Base-by-base conservation (phyloP, 1,284 basidiomycete genomes). In the Puccinia hordei region DNA sequence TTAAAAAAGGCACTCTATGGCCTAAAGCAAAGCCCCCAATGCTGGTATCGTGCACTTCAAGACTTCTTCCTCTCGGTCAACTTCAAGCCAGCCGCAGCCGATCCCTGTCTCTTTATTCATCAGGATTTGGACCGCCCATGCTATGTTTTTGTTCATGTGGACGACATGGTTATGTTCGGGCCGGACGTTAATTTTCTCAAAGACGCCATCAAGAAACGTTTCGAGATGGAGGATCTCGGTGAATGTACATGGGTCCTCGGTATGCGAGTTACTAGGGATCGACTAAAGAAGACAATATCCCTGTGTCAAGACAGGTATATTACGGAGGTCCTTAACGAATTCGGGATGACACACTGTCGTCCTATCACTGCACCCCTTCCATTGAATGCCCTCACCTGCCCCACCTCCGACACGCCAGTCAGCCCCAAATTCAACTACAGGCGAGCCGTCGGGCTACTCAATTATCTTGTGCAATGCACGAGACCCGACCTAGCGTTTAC, bases 141-240 rank as follows among this genome's bases (percentile, higher is more conserved):
- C 22, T 44, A 19, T 49, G 35, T 76, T 1, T 65, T 57, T 33
- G 35, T 76, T 53, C 59, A 76, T 51, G 74, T 41, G 6, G 38
- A 41, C 12, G 38, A 41, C 38, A 41, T 41, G 38, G 38, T 41
- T 12, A 41, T 41, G 51, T 19, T 24, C 55, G 22, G 35, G 59
- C 35, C 22, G 59, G 59, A 63, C 9, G 59, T 17, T 38, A 4
- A 38, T 10, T 19, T 73, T 8, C 27, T 61, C 53, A 53, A 53
- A 22, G 30, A 57, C 4, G 12, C 38, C 30, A 59, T 74, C 33
- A 33, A 10, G 53, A 10, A 5, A 41, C 35, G 55, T 27, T 74
- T 57, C 33, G 24, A 74, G 24, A 74, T 74, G 72, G 72, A 74
- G 17, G 72, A 74, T 33, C 24, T 74, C 13, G 72, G 72, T 4